phyloP scores from a whole-genome alignment of 2,329 filamentous ascomycete species.

The Scopulariopsis brevicaulis region DNA sequence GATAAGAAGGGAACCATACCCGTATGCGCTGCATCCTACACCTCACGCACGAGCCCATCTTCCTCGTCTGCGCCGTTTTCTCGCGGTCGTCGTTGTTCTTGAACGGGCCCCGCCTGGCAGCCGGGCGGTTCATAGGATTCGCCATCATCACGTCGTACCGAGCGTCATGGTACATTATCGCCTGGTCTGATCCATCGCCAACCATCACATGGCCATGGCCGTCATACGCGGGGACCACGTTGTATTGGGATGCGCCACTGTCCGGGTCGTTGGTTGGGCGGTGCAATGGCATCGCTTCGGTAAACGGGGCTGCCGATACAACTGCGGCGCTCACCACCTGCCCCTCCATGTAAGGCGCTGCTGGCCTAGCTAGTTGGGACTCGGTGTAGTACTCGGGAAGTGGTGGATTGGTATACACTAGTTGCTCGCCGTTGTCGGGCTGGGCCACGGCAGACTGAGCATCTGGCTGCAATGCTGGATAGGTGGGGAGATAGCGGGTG shows the following conservation, averaged over 20 bases:
- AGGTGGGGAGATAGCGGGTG: constrained; percentile 1
- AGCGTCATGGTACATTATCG: not conserved
- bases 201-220: not conserved
- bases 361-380: not conserved
- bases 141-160: constrained; percentile 20
- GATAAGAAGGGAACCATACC: constrained; percentile 24
- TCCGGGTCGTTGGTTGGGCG: constrained; percentile 19
- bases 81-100: constrained; percentile 37
- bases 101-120: constrained; percentile 39
- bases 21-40: constrained; percentile 52
- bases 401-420: not conserved
- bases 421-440: not conserved
- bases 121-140: constrained; percentile 19
- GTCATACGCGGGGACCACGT: not conserved
- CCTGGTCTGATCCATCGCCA: not conserved
- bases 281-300: constrained; percentile 13
- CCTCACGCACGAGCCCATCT: constrained; percentile 46
- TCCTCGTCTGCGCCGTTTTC: constrained; percentile 44
- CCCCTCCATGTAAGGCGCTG: not conserved
- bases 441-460: not conserved
- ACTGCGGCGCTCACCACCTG: not conserved
- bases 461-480: not conserved
- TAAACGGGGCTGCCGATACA: not conserved
- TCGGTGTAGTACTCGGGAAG: constrained; percentile 1
- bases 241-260: constrained; percentile 11